Conservation (phyloP, 495 filamentous ascomycete genomes). For the Penicillium cosmopolitanum region DNA sequence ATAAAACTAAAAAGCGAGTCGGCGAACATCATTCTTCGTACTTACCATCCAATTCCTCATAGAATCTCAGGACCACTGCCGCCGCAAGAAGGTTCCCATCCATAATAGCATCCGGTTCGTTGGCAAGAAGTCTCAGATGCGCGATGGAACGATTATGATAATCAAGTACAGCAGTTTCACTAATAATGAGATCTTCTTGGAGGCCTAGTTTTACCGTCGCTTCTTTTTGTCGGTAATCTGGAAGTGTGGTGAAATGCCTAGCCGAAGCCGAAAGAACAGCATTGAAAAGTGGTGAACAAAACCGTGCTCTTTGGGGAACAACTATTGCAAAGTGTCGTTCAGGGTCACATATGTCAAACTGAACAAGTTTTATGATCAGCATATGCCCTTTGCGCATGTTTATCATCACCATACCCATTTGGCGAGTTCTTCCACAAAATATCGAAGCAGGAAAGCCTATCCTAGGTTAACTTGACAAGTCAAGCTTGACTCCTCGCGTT, state of each 20-base stretch:
- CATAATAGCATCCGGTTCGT: slow-evolving; percentile 29
- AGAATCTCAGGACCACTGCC: slow-evolving; percentile 24
- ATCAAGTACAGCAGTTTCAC: slow-evolving; percentile 23
- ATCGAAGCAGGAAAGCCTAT: slow-evolving; percentile 23
- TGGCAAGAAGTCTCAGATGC: slow-evolving; percentile 25
- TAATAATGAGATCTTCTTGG: slow-evolving; percentile 14
- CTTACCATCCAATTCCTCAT: slow-evolving; percentile 28
- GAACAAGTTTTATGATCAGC: neutral
- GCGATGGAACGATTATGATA: slow-evolving; percentile 30
- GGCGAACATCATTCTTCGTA: no score
- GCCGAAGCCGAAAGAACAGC: slow-evolving; percentile 26
- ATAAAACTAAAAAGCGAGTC: no score
- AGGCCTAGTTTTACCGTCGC: slow-evolving; percentile 11
- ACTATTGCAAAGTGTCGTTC: slow-evolving; percentile 24
- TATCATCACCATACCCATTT: slow-evolving; percentile 13
- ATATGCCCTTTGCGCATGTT: neutral
- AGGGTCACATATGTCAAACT: slow-evolving; percentile 29
- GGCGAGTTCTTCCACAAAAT: slow-evolving; percentile 20
- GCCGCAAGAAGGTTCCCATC: slow-evolving; percentile 30
- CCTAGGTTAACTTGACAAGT: slow-evolving; percentile 15
- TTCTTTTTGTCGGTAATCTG: slow-evolving; percentile 12
- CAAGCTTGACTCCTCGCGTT: neutral
- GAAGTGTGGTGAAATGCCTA: slow-evolving; percentile 25
- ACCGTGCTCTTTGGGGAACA: slow-evolving; percentile 24
- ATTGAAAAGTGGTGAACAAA: slow-evolving; percentile 24